Conservation (phyloP, 75 land plant genomes). For the Pinus taeda region DNA sequence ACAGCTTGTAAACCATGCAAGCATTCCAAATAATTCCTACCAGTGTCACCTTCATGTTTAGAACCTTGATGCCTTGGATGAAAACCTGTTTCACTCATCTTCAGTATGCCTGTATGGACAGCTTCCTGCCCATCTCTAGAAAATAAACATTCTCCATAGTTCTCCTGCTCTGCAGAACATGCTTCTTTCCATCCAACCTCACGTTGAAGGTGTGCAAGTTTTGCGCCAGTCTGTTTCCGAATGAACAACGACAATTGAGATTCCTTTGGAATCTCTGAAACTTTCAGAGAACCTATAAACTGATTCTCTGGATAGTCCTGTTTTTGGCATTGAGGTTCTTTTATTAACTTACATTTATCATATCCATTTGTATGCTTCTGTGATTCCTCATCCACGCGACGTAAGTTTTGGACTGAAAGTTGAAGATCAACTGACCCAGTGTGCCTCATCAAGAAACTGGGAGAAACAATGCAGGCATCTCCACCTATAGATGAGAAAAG, state of each 20-base stretch:
- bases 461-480: slow-evolving; percentile 59
- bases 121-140: not conserved
- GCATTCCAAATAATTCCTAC: slow-evolving; percentile 6
- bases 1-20: slow-evolving; percentile 17
- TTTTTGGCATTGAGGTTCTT: slow-evolving; percentile 10
- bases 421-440: not conserved
- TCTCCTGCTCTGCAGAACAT: slow-evolving; percentile 18
- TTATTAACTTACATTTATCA: slow-evolving; percentile 10
- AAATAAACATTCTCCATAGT: slow-evolving; percentile 1
- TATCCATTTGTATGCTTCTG: not conserved
- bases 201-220: slow-evolving; percentile 28
- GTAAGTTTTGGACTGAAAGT: not conserved
- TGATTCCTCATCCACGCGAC: not conserved
- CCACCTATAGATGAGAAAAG: slow-evolving; percentile 49
- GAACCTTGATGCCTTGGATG: not conserved
- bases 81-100: not conserved
- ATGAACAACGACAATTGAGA: not conserved
- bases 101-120: not conserved
- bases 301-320: not conserved
- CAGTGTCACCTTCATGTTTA: slow-evolving; percentile 5
- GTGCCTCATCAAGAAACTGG: not conserved
- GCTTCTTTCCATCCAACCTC: slow-evolving; percentile 24
- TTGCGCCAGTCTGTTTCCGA: slow-evolving; percentile 35
- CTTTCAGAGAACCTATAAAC: not conserved
- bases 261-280: slow-evolving; percentile 6